Evolutionary conservation across 1,139 yeast species (phyloP).

Genomic region (Debaryomycetaceae sp.): DNA sequence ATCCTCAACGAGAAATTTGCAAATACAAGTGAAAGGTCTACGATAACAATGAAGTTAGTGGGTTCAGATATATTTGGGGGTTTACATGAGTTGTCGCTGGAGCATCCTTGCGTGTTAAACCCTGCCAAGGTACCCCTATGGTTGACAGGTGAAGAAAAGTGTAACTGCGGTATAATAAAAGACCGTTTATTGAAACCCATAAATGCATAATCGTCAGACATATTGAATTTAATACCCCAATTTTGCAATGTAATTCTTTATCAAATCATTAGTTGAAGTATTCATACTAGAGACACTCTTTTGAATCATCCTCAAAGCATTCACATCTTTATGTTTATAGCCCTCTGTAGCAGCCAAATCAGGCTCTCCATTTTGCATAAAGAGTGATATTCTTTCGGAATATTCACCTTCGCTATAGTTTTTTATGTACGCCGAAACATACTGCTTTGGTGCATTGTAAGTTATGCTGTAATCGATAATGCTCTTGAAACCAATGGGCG

Average conservation of each 20-base stretch:
- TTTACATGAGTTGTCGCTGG: constrained; percentile 63
- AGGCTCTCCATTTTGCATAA: constrained; percentile 50
- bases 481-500: constrained; percentile 73
- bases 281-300: constrained; percentile 6
- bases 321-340: constrained; percentile 49
- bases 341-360: constrained; percentile 62
- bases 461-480: constrained; percentile 54
- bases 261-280: constrained; percentile 4
- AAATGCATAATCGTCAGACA: not conserved
- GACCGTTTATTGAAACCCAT: constrained; percentile 35
- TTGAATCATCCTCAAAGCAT: constrained; percentile 33
- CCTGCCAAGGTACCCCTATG: constrained; percentile 63
- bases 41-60: constrained; percentile 47
- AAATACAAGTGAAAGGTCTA: constrained; percentile 13
- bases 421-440: constrained; percentile 33
- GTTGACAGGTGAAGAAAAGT: constrained; percentile 77
- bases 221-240: constrained; percentile 23
- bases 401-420: constrained; percentile 31
- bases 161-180: constrained; percentile 41
- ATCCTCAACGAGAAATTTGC: constrained; percentile 25
- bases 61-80: constrained; percentile 86
- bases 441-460: constrained; percentile 45
- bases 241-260: constrained; percentile 25
- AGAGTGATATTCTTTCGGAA: constrained; percentile 46
- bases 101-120: constrained; percentile 43